Conservation (phyloP, 441 rosid genomes). For the Kokia cookei region DNA sequence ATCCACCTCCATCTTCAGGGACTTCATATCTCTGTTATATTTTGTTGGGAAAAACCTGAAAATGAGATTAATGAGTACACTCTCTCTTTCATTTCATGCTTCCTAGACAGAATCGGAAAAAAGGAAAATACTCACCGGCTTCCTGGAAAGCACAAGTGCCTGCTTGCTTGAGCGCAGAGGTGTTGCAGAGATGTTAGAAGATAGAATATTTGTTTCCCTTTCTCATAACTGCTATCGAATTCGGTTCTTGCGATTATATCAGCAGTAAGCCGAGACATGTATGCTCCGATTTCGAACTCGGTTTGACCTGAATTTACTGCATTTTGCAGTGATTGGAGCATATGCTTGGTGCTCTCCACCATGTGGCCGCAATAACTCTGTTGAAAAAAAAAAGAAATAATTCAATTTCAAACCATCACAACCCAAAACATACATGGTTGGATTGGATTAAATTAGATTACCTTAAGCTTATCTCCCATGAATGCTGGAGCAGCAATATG, state of each 20-base stretch:
- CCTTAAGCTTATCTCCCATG: constrained; percentile 75
- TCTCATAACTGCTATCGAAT: constrained; percentile 67
- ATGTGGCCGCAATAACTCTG: constrained; percentile 69
- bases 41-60: constrained; percentile 78
- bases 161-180: constrained; percentile 75
- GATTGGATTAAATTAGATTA: neutral
- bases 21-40: constrained; percentile 80
- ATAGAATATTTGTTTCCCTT: constrained; percentile 73
- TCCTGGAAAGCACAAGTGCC: constrained; percentile 81
- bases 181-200: constrained; percentile 54
- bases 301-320: constrained; percentile 40
- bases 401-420: neutral
- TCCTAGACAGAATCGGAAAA: neutral
- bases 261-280: constrained; percentile 67
- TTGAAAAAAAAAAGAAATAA: neutral
- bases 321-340: constrained; percentile 46
- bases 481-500: constrained; percentile 83
- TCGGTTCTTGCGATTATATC: constrained; percentile 89
- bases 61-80: neutral
- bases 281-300: constrained; percentile 81
- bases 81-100: neutral
- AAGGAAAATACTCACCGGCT: constrained; percentile 50
- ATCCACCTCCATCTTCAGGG: constrained; percentile 74
- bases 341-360: constrained; percentile 72
- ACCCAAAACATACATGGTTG: too few relatives aligned